Base-by-base conservation (phyloP, 257 asterid species). In the Nicotiana paniculata region DNA sequence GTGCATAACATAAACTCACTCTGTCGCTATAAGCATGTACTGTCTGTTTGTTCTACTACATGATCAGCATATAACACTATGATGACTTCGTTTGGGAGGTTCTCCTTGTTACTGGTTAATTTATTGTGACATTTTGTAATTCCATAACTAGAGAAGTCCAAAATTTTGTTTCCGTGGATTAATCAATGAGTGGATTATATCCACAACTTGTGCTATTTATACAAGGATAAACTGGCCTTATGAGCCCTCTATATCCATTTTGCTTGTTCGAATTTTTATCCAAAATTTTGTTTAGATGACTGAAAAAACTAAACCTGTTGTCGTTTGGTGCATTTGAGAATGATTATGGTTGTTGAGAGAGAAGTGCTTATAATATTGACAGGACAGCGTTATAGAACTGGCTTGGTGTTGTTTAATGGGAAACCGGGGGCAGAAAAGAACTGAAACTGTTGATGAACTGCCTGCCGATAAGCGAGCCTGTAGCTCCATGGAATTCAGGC, bases 391-490 rank as follows among this genome's bases (percentile, higher is more conserved):
- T 74, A 74, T 85, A 76, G 84, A 74, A 26, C 79, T 74, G 79
- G 79, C 79, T 74, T 74, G 79, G 79, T 85, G 26, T 48, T 83
- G 77, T 70, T 53, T 24, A 80, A 96, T 96, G 99, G 90, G 87
- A 74, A 93, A 84, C 88, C 92, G 98, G 82, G 98, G 99, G 82
- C 97, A 94, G 82, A 96, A 96, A 82, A 90, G 99, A 84, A 85
- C 89, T 62, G 99, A 96, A 59, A 84, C 82, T 11, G 89, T 85
- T 86, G 97, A 96, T 54, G 93, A 83, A 86, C 88, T 95, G 86
- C 99, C 99, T 0, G 97, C 98, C 5, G 99, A 96, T 86, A 96
- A 96, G 88, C 90, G 99, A 83, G 92, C 97, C 1, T 96, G 99
- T 86, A 96, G 88, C 85, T 93, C 97, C 0, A 65, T 89, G 9